Evolutionary conservation across 2,329 filamentous ascomycete species (phyloP).

Genomic region (Pseudohalonectria lignicola): DNA sequence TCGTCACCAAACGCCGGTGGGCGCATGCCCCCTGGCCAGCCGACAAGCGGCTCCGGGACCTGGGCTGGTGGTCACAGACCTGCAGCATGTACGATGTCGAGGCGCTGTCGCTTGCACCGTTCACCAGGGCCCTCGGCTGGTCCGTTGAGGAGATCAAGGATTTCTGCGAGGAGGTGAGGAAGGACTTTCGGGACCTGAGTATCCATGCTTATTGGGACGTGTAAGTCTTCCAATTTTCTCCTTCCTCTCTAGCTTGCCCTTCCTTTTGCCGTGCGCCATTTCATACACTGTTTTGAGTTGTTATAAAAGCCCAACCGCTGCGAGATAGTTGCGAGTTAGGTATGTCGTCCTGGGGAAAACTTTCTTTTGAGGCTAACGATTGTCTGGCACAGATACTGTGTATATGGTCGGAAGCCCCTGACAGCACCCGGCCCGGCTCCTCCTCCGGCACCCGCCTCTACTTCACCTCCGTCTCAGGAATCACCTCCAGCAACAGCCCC

Average conservation of each 20-base stretch:
- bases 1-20: background rate
- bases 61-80: background rate
- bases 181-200: constrained; percentile 15
- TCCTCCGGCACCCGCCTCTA: no score
- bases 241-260: background rate
- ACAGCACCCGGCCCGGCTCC: background rate
- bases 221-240: background rate
- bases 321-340: no score
- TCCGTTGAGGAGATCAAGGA: constrained; percentile 17
- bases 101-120: constrained; percentile 6
- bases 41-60: background rate
- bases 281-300: background rate
- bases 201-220: constrained; percentile 18
- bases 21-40: constrained; percentile 1
- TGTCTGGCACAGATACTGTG: background rate
- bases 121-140: constrained; percentile 19
- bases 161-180: constrained; percentile 18
- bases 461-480: no score
- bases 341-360: no score
- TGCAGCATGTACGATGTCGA: background rate
- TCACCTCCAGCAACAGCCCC: no score
- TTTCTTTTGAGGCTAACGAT: background rate
- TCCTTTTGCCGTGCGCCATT: background rate
- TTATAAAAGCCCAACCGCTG: background rate
- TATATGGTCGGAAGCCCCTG: background rate